Conservation (phyloP, 768 basidiomycete species). For the Tulasnella sp. region DNA sequence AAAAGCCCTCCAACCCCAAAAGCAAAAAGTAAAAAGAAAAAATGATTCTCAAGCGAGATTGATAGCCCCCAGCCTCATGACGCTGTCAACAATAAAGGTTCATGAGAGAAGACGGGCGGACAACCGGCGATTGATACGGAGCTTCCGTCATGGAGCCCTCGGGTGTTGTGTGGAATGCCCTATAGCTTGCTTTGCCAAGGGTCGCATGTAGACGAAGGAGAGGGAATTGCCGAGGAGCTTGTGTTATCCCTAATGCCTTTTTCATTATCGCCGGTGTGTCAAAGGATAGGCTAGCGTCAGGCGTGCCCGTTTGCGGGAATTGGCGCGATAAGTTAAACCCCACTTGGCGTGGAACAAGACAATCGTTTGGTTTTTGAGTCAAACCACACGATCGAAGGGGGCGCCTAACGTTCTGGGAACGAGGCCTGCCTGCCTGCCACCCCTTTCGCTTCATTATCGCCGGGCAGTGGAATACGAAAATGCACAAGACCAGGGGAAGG, state of each 20-base stretch:
- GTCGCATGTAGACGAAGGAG: background rate
- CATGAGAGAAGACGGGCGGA: background rate
- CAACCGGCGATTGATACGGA: slow-evolving; percentile 2
- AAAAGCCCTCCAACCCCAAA: background rate
- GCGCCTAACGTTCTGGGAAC: background rate
- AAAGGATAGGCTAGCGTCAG: background rate
- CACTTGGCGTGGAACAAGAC: slow-evolving; percentile 1
- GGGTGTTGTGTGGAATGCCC: background rate
- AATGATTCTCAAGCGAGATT: background rate
- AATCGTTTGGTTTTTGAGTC: background rate
- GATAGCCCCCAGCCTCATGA: background rate
- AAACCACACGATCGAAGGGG: background rate
- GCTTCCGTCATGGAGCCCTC: background rate
- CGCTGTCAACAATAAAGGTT: background rate
- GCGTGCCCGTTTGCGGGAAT: background rate
- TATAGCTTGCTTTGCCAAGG: background rate
- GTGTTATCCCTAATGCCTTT: background rate
- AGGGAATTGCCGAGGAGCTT: slow-evolving; percentile 1
- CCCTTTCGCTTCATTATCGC: background rate
- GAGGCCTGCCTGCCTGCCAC: background rate
- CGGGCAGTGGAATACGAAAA: background rate
- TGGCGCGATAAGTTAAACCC: background rate
- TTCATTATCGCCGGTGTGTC: background rate
- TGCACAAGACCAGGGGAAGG: background rate
- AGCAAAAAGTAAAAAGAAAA: background rate